A percentile compares a stretch with the other conserved stretches of the same genome.
phyloP scores from a whole-genome alignment of 108 stramenopile genomes.

The Cyclotella atomus region DNA sequence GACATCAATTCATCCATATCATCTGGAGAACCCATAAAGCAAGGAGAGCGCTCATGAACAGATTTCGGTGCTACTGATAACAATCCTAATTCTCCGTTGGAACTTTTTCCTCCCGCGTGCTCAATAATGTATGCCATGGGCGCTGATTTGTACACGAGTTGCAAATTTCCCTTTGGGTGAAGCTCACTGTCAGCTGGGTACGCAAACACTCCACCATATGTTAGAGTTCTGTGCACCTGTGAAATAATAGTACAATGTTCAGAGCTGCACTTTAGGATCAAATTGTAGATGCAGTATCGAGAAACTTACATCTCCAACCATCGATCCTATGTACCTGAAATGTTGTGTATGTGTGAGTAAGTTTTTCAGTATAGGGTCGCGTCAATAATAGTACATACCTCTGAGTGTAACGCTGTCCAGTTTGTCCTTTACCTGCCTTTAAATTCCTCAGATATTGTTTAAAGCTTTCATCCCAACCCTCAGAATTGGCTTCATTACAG shows the following conservation, averaged over 20 bases:
- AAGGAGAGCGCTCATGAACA: conserved; percentile 83
- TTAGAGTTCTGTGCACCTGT: conserved; percentile 89
- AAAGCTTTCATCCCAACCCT: conserved; percentile 84
- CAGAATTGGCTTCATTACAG: conserved; percentile 94
- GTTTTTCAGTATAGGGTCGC: too few relatives aligned
- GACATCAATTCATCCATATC: conserved; percentile 81
- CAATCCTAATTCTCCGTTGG: conserved; percentile 60
- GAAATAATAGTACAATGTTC: too few relatives aligned
- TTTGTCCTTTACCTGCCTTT: conserved; percentile 81
- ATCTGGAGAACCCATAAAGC: conserved; percentile 85
- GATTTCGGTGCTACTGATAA: conserved; percentile 61
- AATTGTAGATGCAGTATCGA: neutral
- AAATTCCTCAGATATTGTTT: conserved; percentile 80
- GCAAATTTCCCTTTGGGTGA: conserved; percentile 87
- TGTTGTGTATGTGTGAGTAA: too few relatives aligned
- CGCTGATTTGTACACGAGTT: conserved; percentile 84
- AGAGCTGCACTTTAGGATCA: too few relatives aligned
- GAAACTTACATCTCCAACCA: conserved; percentile 94
- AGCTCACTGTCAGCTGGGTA: conserved; percentile 88
- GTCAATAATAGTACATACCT: conserved; percentile 60
- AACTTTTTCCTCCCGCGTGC: conserved; percentile 89
- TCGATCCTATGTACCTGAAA: conserved; percentile 91
- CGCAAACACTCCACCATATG: conserved; percentile 97
- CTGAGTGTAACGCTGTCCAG: conserved; percentile 67
- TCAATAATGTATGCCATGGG: conserved; percentile 97